phyloP scores from a whole-genome alignment of 2,329 filamentous ascomycete genomes.

The Phyllosticta capitalensis region DNA sequence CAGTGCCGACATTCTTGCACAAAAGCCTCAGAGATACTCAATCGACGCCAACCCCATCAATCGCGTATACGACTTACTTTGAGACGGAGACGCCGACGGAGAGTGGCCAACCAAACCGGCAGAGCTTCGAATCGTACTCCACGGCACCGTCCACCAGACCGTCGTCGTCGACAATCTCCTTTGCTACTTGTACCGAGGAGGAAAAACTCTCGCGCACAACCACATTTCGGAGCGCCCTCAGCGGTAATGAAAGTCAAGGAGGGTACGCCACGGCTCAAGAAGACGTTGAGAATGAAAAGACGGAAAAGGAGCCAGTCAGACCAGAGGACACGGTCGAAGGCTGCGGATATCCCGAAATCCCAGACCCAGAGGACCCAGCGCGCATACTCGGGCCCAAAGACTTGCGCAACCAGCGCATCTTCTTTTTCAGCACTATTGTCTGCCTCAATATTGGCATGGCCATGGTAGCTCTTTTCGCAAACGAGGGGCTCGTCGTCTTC shows the following conservation, averaged over 20 bases:
- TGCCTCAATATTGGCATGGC: constrained; percentile 3
- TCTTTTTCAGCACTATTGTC: not conserved
- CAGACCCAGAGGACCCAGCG: constrained; percentile 4
- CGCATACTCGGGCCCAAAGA: constrained; percentile 3
- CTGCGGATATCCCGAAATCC: constrained; percentile 5
- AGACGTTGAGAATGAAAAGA: not conserved
- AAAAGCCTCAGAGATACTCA: not conserved
- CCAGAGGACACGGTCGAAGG: constrained; percentile 5
- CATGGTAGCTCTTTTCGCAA: not conserved
- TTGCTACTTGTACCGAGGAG: not conserved
- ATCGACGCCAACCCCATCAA: not conserved
- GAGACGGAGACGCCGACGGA: not conserved
- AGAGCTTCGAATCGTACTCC: not conserved
- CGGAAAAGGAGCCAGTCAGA: not conserved
- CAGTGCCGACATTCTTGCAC: not conserved
- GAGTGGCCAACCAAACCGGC: not conserved
- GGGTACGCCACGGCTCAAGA: not conserved
- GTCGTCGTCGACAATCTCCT: not conserved
- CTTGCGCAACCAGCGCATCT: constrained; percentile 4
- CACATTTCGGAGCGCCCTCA: not conserved
- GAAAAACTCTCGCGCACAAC: not conserved
- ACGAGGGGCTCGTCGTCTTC: constrained; percentile 11
- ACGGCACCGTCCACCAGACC: not conserved
- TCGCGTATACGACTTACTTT: not conserved
- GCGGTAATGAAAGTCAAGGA: not conserved